A percentile compares a stretch with the other conserved stretches of the same genome.
Evolutionary conservation across 768 basidiomycete genomes (phyloP).

Genomic region (Russula dissimulans): DNA sequence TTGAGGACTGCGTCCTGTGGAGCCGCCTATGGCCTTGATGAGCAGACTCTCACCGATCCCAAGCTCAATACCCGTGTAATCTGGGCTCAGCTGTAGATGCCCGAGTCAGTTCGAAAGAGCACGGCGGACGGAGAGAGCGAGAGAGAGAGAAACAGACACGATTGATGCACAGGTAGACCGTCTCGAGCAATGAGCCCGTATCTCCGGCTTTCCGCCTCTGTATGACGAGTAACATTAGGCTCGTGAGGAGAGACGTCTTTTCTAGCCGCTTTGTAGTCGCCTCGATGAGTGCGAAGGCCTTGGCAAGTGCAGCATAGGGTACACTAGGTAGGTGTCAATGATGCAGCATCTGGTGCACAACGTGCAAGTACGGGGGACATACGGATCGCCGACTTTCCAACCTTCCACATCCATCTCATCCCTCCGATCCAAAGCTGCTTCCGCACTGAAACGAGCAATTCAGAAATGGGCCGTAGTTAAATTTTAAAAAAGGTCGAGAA

Average conservation of each 20-base stretch:
- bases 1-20: constrained; percentile 78
- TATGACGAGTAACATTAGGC: constrained; percentile 85
- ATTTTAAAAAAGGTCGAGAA: not conserved
- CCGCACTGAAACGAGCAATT: constrained; percentile 41
- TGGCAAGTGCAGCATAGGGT: constrained; percentile 88
- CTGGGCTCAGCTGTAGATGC: constrained; percentile 68
- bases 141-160: constrained; percentile 43
- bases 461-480: not conserved
- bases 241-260: constrained; percentile 81
- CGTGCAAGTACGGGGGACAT: constrained; percentile 26
- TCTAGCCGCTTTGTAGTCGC: constrained; percentile 92
- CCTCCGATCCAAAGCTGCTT: constrained; percentile 50
- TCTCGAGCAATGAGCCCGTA: constrained; percentile 67
- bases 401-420: constrained; percentile 69
- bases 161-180: constrained; percentile 95
- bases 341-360: not conserved
- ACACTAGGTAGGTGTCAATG: constrained; percentile 41
- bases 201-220: constrained; percentile 73
- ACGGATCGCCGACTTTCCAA: constrained; percentile 84
- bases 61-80: constrained; percentile 90
- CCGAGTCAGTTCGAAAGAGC: no score
- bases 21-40: constrained; percentile 91
- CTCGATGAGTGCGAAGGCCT: constrained; percentile 84
- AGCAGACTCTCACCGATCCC: constrained; percentile 94
- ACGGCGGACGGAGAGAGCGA: not conserved